Base-by-base conservation (phyloP, 768 basidiomycete genomes). In the Mycena maculata region DNA sequence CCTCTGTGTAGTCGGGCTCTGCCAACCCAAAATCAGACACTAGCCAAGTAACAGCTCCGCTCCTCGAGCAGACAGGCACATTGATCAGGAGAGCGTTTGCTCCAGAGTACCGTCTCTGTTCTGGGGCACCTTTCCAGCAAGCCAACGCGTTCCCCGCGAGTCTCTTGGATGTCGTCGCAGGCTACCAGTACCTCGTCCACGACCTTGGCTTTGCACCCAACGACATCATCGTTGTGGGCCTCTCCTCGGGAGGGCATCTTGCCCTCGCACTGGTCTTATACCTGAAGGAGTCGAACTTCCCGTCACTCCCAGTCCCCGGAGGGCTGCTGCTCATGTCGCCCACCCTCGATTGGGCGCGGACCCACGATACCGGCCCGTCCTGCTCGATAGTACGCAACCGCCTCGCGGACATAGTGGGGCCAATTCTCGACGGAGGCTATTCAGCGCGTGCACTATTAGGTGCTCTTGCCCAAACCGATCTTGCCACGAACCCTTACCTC, bases 191-290 rank as follows among this genome's bases (percentile, higher is more conserved):
- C 75, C 88, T 93, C 23, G 82, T 90, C 38, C 79, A 85, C 49
- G 77, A 72, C 15, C 78, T 90, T 31, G 86, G 87, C 0, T 88
- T 92, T 74, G 67, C 80, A 1, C 86, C 91, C 0, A 74, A 78
- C 13, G 78, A 92, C 70, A 89, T 95, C 72, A 81, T 92, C 60
- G 53, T 93, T 23, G 81, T 80, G 20, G 93, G 93, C 6, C 92
- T 94, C 74, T 93, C 91, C 0, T 90, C 93, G 0, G 93, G 93
- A 3, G 93, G 84, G 6, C 90, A 94, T 75, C 85, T 93, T 25
- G 87, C 87, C 1, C 82, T 87, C 30, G 87, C 88, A 0, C 81
- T 92, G 42, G 84, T 82, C 13, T 87, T 88, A 5, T 89, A 90
- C 70, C 83, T 92, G n/a, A 77, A 85, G 23, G 85, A 88, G 63